Percentiles rank a stretch among this genome's conserved stretches.
phyloP scores from a whole-genome alignment of 2,329 filamentous ascomycete genomes.

The Apiospora aurea region DNA sequence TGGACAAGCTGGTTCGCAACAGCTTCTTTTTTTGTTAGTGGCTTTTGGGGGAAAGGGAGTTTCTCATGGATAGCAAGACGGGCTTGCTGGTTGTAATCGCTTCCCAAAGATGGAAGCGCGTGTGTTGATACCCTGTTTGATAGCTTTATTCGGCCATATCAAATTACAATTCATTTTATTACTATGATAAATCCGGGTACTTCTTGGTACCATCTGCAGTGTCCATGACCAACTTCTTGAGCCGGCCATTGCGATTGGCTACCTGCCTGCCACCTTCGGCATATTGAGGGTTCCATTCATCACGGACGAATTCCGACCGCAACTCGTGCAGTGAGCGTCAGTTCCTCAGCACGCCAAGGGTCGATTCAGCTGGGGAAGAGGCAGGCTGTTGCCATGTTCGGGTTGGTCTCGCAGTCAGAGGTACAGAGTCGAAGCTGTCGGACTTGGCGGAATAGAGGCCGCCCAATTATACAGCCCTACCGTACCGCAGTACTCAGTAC shows the following conservation, averaged over 20 bases:
- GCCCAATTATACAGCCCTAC: not conserved
- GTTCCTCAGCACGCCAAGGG: not conserved
- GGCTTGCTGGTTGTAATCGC: conserved; percentile 8
- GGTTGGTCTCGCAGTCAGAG: not conserved
- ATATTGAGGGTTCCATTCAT: not conserved
- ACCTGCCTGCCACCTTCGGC: not conserved
- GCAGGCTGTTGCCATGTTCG: not conserved
- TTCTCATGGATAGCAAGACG: conserved; percentile 1
- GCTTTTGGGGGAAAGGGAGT: conserved; percentile 2
- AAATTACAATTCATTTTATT: not conserved
- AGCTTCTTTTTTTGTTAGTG: conserved; percentile 1
- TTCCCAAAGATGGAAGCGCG: conserved; percentile 16
- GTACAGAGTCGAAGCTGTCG: not conserved
- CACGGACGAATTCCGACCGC: not conserved
- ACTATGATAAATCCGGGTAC: not conserved
- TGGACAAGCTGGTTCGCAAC: not conserved
- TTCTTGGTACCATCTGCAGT: not conserved
- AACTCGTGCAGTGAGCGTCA: not conserved
- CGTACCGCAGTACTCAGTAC: not conserved
- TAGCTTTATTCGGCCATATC: not conserved
- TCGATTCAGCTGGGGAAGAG: not conserved
- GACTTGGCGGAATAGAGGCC: conserved; percentile 4
- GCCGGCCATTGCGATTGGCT: not conserved
- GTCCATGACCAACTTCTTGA: not conserved
- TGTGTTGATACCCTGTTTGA: conserved; percentile 22